These are phyloP conservation scores for Nepenthes mirabilis DNA, from an alignment of 148 eudicot genomes.

Conservation along the genomic window DNA sequence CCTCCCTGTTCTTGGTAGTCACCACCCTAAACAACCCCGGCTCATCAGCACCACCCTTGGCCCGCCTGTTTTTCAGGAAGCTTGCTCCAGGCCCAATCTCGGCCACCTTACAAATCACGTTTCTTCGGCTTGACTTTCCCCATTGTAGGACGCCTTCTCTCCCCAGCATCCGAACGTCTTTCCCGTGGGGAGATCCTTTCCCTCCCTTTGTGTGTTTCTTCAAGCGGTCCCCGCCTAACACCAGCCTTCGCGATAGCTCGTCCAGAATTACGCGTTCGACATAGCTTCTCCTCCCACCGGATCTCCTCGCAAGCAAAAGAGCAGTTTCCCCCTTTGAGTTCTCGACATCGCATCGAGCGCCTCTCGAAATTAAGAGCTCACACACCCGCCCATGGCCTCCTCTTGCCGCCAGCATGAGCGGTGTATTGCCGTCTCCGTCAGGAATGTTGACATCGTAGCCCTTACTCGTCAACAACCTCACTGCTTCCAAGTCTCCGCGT, in stretches of 20 bases:
- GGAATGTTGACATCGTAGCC: constrained; percentile 60
- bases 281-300: constrained; percentile 15
- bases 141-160: constrained; percentile 40
- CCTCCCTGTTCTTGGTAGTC: constrained; percentile 43
- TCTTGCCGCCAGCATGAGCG: constrained; percentile 80
- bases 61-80: constrained; percentile 39
- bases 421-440: constrained; percentile 66
- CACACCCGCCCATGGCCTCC: constrained; percentile 58
- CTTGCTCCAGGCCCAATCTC: constrained; percentile 45
- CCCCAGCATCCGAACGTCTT: constrained; percentile 36
- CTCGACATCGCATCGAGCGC: constrained; percentile 33
- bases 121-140: constrained; percentile 52
- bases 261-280: constrained; percentile 45
- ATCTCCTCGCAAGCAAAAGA: constrained; percentile 43
- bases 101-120: constrained; percentile 43
- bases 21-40: constrained; percentile 52
- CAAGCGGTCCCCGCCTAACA: constrained; percentile 31
- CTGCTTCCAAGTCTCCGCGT: constrained; percentile 55
- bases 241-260: constrained; percentile 43
- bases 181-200: constrained; percentile 46
- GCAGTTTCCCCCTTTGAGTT: constrained; percentile 62
- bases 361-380: constrained; percentile 40
- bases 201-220: constrained; percentile 58
- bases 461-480: constrained; percentile 33
- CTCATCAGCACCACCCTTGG: constrained; percentile 26